Conservation (phyloP, 2,329 filamentous ascomycete genomes). For the Cladosporium sp. region DNA sequence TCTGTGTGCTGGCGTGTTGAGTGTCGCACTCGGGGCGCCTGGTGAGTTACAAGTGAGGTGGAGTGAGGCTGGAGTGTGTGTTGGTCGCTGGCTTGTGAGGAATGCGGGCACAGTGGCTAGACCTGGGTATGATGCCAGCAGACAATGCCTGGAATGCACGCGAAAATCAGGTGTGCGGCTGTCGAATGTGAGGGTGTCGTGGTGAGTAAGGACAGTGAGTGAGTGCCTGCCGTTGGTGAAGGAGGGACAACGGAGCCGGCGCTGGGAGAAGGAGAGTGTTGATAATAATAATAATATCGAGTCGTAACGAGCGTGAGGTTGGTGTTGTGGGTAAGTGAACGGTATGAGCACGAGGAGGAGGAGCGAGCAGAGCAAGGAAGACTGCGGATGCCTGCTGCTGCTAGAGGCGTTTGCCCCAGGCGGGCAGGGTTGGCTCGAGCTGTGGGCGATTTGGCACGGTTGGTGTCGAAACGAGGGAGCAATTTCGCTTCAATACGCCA, state of each 20-base stretch:
- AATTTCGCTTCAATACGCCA: conserved; percentile 14
- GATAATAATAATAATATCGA: neutral
- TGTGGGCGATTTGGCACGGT: conserved; percentile 6
- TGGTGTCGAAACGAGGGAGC: conserved; percentile 10
- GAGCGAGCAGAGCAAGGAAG: neutral
- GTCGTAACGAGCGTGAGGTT: conserved; percentile 19
- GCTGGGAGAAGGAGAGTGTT: conserved; percentile 10
- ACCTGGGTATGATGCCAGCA: neutral
- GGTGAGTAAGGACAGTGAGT: neutral
- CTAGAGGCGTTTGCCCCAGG: conserved; percentile 13
- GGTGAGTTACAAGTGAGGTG: neutral
- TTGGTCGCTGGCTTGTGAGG: conserved; percentile 5
- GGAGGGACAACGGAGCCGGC: conserved; percentile 18
- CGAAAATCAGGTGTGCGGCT: neutral
- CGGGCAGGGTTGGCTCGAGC: conserved; percentile 11
- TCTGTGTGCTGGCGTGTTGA: conserved; percentile 19
- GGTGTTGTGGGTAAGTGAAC: neutral
- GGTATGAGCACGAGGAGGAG: conserved; percentile 13
- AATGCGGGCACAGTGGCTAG: conserved; percentile 19
- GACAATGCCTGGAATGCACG: conserved; percentile 3
- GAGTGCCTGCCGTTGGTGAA: conserved; percentile 17
- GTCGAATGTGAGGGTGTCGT: neutral
- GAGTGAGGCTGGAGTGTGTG: conserved; percentile 18
- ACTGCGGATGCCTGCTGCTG: neutral
- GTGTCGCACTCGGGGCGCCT: neutral